Evolutionary conservation across 768 basidiomycete genomes (phyloP).

Genomic region (Galerina marginata): DNA sequence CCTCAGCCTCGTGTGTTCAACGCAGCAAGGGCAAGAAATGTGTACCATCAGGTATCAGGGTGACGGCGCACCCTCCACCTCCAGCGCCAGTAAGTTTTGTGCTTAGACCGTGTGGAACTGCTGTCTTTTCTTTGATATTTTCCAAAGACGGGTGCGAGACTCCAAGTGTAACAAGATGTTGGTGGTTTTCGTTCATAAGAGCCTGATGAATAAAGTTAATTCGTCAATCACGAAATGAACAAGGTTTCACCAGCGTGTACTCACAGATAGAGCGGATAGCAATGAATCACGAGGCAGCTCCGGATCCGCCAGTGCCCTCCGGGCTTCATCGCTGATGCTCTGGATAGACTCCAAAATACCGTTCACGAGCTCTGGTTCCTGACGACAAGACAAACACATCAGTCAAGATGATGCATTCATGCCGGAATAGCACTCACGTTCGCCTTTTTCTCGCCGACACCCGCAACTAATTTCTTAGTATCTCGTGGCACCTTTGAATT

Average conservation of each 20-base stretch:
- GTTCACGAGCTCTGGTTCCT: constrained; percentile 89
- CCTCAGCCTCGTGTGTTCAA: constrained; percentile 26
- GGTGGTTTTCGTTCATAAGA: constrained; percentile 90
- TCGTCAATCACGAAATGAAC: constrained; percentile 12
- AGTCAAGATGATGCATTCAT: constrained; percentile 18
- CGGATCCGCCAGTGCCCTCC: constrained; percentile 72
- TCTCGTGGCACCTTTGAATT: constrained; percentile 94
- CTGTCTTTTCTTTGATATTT: constrained; percentile 74
- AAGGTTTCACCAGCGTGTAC: constrained; percentile 34
- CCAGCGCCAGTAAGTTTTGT: constrained; percentile 99
- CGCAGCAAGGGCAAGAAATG: constrained; percentile 13
- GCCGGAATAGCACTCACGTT: constrained; percentile 46
- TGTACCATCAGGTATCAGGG: constrained; percentile 92
- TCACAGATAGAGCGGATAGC: constrained; percentile 70
- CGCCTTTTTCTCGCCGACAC: constrained; percentile 75
- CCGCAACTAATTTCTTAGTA: constrained; percentile 92
- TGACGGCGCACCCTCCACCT: constrained; percentile 97
- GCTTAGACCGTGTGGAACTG: constrained; percentile 68
- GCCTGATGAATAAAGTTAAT: constrained; percentile 47
- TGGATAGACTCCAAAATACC: constrained; percentile 83
- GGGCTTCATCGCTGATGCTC: constrained; percentile 82
- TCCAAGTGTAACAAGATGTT: constrained; percentile 79
- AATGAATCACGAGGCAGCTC: constrained; percentile 70
- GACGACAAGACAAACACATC: constrained; percentile 18
- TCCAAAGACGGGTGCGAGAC: constrained; percentile 94